Evolutionary conservation across 169 alveolate species (phyloP).

Genomic region (Eimeria nieschulzi): DNA sequence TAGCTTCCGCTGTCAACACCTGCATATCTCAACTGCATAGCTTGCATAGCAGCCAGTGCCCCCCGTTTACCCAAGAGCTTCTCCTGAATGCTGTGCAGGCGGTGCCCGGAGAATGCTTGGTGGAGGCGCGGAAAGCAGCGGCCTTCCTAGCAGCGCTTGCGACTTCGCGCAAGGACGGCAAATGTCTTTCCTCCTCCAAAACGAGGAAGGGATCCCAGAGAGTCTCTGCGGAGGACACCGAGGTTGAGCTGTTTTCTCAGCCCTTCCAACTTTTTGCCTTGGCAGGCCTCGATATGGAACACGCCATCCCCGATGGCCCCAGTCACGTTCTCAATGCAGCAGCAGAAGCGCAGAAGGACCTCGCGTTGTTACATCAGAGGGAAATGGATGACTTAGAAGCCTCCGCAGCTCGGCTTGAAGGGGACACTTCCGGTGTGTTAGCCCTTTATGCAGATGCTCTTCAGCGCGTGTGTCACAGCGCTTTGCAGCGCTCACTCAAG

Average conservation of each 20-base stretch:
- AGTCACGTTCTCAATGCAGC: neutral
- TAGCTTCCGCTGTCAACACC: neutral
- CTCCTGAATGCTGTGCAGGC: neutral
- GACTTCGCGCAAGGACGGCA: neutral
- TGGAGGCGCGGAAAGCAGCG: conserved; percentile 3
- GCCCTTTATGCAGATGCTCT: neutral
- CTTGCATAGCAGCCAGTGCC: neutral
- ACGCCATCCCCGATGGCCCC: conserved; percentile 11
- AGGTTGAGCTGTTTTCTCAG: neutral
- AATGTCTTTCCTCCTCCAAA: too few species aligned
- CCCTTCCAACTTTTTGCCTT: neutral
- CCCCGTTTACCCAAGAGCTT: neutral
- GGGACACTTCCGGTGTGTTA: neutral
- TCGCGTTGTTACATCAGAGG: neutral
- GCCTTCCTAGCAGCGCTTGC: neutral
- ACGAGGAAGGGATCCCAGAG: neutral
- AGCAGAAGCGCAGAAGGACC: conserved; percentile 7
- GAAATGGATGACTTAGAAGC: neutral
- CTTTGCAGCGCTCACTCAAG: conserved; percentile 32
- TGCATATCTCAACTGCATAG: neutral
- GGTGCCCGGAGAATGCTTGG: neutral
- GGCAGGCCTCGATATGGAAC: neutral
- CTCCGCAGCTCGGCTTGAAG: neutral
- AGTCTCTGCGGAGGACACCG: neutral
- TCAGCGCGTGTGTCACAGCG: neutral